These are phyloP conservation scores for Calocybe cyanea DNA, from an alignment of 768 basidiomycete genomes.

Conservation along the genomic window DNA sequence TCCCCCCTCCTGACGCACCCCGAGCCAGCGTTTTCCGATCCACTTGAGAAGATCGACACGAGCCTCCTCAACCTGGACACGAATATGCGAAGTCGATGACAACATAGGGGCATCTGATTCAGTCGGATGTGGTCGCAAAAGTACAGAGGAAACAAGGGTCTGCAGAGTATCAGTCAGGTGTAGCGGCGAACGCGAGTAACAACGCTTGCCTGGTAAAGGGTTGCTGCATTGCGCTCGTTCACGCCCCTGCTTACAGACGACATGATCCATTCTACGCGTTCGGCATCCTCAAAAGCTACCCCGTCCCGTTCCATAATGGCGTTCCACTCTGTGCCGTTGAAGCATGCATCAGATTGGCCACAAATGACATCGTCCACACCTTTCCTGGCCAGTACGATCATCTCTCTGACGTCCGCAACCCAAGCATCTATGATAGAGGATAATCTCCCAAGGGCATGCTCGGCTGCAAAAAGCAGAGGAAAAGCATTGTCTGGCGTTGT, in stretches of 20 bases:
- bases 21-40: slow-evolving; percentile 76
- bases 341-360: slow-evolving; percentile 56
- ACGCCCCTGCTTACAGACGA: slow-evolving; percentile 59
- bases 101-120: slow-evolving; percentile 61
- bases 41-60: slow-evolving; percentile 64
- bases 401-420: slow-evolving; percentile 63
- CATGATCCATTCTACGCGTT: slow-evolving; percentile 77
- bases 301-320: slow-evolving; percentile 74
- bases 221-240: slow-evolving; percentile 58
- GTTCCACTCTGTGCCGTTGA: slow-evolving; percentile 67
- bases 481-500: slow-evolving; percentile 69
- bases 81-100: slow-evolving; percentile 63
- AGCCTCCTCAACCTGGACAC: slow-evolving; percentile 70
- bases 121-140: slow-evolving; percentile 63
- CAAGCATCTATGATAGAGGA: slow-evolving; percentile 61
- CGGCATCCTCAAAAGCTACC: slow-evolving; percentile 70
- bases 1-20: slow-evolving; percentile 69
- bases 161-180: slow-evolving; percentile 21
- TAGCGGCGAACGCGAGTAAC: neutral
- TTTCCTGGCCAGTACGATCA: slow-evolving; percentile 62
- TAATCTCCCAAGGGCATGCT: slow-evolving; percentile 56
- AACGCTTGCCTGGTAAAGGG: slow-evolving; percentile 70
- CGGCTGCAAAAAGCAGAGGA: slow-evolving; percentile 61
- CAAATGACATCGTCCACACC: slow-evolving; percentile 60
- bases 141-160: slow-evolving; percentile 70